Evolutionary conservation across 73 alveolate species (phyloP), one percentile per base, ranked within the genome.

Genomic region (Blepharisma japonicum): DNA sequence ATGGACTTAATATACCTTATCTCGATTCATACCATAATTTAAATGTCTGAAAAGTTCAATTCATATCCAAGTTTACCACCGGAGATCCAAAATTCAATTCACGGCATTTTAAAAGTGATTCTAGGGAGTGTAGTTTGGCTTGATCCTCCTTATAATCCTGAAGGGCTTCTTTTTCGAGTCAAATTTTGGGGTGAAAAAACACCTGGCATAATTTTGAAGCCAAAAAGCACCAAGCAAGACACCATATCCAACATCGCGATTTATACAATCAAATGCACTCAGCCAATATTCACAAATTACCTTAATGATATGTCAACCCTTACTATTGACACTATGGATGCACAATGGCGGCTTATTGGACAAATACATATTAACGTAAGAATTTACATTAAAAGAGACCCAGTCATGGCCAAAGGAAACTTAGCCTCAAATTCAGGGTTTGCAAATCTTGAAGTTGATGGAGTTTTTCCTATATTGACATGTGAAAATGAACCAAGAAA

Each of bases 251-350:
- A 61, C 5, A n/a, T 7, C 11, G 61, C 27, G 2, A 25, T 7
- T n/a, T 70, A 70, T 45, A 70, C 61, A 18, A 70, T 70, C 2
- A 70, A 5, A 70, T 70, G 80, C 4, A 70, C 80, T 45, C 80
- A 70, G 66, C 80, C 80, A 14, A 11, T 45, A 7, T 70, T 70
- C 46, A 47, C 27, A 18, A 70, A 45, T n/a, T 70, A 70, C 66
- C 61, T 70, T 18, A 39, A 18, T 11, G 80, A 70, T 45, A 70
- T 70, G 80, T 72, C 71, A 8, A 14, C 45, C 9, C 20, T 70
- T 14, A 47, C 9, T 7, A 11, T 70, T 14, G 80, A 70, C 2
- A 54, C 27, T 11, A 39, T 45, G n/a, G 80, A 70, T 45, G 27
- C 27, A 7, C 32, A 9, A 70, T 39, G 66, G 68, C 56, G 66